Evolutionary conservation across 2,329 filamentous ascomycete species (phyloP), one percentile per base, ranked within the genome.

Genomic region (Penicillium sp.): DNA sequence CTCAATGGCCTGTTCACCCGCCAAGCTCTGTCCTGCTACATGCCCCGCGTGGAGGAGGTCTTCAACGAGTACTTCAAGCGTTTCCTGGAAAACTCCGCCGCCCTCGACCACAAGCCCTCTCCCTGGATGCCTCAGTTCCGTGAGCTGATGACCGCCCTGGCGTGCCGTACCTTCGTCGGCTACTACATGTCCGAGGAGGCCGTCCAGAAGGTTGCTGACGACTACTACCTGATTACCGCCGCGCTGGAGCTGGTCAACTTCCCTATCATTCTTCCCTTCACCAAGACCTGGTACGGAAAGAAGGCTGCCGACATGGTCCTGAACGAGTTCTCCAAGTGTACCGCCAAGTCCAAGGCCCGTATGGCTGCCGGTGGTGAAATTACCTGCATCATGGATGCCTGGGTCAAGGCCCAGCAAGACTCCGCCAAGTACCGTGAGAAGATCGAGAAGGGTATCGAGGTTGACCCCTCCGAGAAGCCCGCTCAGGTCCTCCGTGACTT

Each of bases 211-310:
- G 94, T 97, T 61, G 89, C 93, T 58, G 89, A 96, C 75, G 92
- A 97, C 77, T 99, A 96, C 79, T 97, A 96, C 77, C 85, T 93
- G 61, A 96, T 97, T 71, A 97, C 94, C 13, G 93, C 90, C 54
- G 94, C 94, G 19, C 85, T 97, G 64, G 94, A 99, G 76, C 84
- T 97, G 43, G 94, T 99, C 81, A 97, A 97, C 81, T 96, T 97
- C 81, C 93, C 94, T 55, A 89, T 97, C 77, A 97, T 97, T 71
- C 77, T 97, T 36, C 93, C 93, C 34, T 97, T 85, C 81, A 97
- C 92, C 71, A 93, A 92, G 81, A 92, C 92, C 5, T 97, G 92
- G 92, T 95, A 96, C 70, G 94, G 93, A 67, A 96, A 97, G 83
- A 95, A 92, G 79, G 91, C 92, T 26, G 87, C 93, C 54, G 91